phyloP scores from a whole-genome alignment of 202 grass and related monocot genomes.

The Panicum virgatum region DNA sequence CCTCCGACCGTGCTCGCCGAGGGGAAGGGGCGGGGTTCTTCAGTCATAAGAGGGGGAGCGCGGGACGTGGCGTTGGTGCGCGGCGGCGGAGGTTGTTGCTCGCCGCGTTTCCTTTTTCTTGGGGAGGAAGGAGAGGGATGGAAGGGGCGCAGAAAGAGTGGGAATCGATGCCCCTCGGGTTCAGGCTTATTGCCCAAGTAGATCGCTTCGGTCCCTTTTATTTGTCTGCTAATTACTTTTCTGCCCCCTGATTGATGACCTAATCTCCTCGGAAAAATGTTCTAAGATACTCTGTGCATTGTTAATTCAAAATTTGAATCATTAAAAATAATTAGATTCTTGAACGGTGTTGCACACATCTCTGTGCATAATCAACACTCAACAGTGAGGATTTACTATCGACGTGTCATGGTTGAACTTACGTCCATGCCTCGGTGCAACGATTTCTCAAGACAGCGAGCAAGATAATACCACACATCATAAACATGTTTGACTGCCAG shows the following conservation, averaged over 20 bases:
- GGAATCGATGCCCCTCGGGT: background rate
- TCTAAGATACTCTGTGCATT: background rate
- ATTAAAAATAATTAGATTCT: background rate
- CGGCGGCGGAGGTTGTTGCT: slow-evolving; percentile 51
- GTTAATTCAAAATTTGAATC: background rate
- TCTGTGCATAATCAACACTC: background rate
- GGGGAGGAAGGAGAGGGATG: slow-evolving; percentile 56
- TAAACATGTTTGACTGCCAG: background rate
- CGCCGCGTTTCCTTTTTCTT: slow-evolving; percentile 48
- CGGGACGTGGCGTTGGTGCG: background rate
- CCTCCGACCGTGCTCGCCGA: slow-evolving; percentile 12
- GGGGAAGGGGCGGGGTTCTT: slow-evolving; percentile 5
- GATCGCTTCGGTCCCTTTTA: background rate
- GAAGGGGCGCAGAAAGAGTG: slow-evolving; percentile 4
- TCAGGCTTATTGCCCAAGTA: slow-evolving; percentile 34
- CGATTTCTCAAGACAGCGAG: background rate
- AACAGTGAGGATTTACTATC: background rate
- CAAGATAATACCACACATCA: background rate
- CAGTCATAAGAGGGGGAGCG: slow-evolving; percentile 2
- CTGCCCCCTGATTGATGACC: background rate
- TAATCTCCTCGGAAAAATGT: background rate
- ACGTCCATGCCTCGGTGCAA: background rate
- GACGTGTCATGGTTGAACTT: background rate
- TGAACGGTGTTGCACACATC: background rate
- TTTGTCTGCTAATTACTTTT: background rate